Conservation (phyloP, 208 protist genomes). For the Wallacemonas sp. region DNA sequence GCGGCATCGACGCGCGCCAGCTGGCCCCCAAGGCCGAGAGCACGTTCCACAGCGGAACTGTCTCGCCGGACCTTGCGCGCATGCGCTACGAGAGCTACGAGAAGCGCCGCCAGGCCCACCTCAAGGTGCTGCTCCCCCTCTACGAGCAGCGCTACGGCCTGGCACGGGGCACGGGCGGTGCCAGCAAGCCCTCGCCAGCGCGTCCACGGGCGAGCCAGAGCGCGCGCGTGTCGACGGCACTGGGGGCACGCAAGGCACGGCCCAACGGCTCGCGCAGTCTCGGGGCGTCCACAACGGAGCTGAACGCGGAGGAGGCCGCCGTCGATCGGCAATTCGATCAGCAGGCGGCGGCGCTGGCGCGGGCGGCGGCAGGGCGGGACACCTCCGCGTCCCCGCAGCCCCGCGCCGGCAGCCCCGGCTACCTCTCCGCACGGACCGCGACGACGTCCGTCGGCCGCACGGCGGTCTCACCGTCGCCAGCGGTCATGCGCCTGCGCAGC, state of each 20-base stretch:
- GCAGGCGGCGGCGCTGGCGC: constrained; percentile 27
- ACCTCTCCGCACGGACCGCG: not conserved
- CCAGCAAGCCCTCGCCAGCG: constrained; percentile 3
- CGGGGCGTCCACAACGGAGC: constrained; percentile 5
- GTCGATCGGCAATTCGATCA: constrained; percentile 35
- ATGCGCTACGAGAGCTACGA: constrained; percentile 73
- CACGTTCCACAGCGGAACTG: constrained; percentile 53
- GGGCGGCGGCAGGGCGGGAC: constrained; percentile 31
- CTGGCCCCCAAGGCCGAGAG: constrained; percentile 34
- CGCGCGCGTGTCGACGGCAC: not conserved
- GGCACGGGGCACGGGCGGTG: too few species aligned
- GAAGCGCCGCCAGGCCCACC: constrained; percentile 54
- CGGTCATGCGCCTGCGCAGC: constrained; percentile 42
- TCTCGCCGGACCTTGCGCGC: constrained; percentile 42
- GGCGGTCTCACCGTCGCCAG: constrained; percentile 14
- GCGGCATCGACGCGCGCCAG: constrained; percentile 58
- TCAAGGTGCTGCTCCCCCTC: constrained; percentile 43
- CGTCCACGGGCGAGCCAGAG: not conserved
- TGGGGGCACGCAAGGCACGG: not conserved
- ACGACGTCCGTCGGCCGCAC: constrained; percentile 10
- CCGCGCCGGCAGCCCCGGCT: constrained; percentile 15
- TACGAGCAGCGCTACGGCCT: constrained; percentile 20
- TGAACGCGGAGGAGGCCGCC: constrained; percentile 26
- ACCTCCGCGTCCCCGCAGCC: constrained; percentile 18
- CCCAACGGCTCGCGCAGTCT: constrained; percentile 1